Evolutionary conservation across 495 filamentous ascomycete species (phyloP), one percentile per base, ranked within the genome.

Genomic region (Tuber magnatum): DNA sequence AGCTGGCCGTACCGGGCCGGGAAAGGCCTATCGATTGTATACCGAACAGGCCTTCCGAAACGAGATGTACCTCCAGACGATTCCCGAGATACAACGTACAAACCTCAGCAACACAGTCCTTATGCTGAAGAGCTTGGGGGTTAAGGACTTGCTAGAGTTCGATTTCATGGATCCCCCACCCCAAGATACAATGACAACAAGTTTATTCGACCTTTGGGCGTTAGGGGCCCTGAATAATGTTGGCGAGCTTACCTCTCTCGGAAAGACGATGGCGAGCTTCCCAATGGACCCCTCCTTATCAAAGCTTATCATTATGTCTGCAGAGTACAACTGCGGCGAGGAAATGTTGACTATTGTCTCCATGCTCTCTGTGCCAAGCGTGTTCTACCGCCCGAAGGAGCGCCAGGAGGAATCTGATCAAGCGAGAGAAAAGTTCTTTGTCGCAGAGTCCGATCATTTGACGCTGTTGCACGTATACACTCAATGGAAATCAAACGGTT

Each of bases 141-240:
- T 99, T 41, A 94, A 92, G 81, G 94, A 99, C 79, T 86, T 99
- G 28, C 86, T 99, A 3, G 96, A 99, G 80, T 99, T 99, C 80
- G 94, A 98, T 82, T 99, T 99, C 80, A 97, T 99, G 94, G 96
- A 99, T 78, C 95, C 96, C 0, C 96, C 96, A 10, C 95, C 96
- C 0, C 96, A 99, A 84, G 96, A 99, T 77, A 97, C 94, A 8
- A 99, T 99, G 80, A 93, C 93, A 14, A 99, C 96, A 0, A 97
- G 93, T 1, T 88, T 99, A 3, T 99, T 98, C 86, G 96, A 99
- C 81, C 89, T 99, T 20, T 99, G 96, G 96, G 94, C 96, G 0
- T 87, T 99, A 18, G 96, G 96, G 4, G 96, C 96, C 3, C 84
- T 99, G 38, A 92, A 96, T 79, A 97, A 97, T 81, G 88, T 99